Base-by-base conservation (phyloP, 371 early-diverging fungal genomes). In the Mucor piriformis region DNA sequence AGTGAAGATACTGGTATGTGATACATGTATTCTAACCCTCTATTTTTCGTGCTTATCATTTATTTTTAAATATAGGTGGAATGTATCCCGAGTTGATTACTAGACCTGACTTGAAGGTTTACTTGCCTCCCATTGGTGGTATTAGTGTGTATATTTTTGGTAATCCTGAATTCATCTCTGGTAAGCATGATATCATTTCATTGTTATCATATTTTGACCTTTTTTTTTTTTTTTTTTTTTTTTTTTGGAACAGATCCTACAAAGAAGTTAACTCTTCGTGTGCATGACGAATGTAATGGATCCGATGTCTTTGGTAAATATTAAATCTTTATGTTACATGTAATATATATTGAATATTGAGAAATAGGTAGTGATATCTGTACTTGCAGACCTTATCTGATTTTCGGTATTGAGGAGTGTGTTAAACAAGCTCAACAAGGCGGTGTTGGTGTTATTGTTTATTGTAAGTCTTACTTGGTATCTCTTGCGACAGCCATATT, bases 61-160 rank as follows among this genome's bases (percentile, higher is more conserved):
- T n/a, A 18, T 8, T 42, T 42, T 20, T 18, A 29, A 88, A 89
- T 64, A 72, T 68, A 29, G 67, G 97, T 33, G 97, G 97, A 58
- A 95, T 95, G 96, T 97, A 95, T 64, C 96, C 97, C 0, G 97
- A 97, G 64, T 84, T 97, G 57, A 92, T 97, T 57, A 95, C 95
- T 20, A 82, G 97, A 27, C 94, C 95, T 2, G 97, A 97, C 61
- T 82, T 97, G 37, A 94, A 96, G 67, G 91, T 97, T 15, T 97
- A 92, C 69, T 65, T 97, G 56, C 97, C 97, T 11, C 97, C 97
- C 21, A 97, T 97, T 61, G 97, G 97, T 37, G 95, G 95, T 16
- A 74, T 95, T 50, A 92, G 93, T 42, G 89, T 96, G 21, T 97
- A 97, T 72, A 92, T 96, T 51, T 95, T 97, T 82, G 96, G 97